These are phyloP conservation scores for Phytophthora tubulina DNA, from an alignment of 352 stramenopile species.

Conservation along the genomic window DNA sequence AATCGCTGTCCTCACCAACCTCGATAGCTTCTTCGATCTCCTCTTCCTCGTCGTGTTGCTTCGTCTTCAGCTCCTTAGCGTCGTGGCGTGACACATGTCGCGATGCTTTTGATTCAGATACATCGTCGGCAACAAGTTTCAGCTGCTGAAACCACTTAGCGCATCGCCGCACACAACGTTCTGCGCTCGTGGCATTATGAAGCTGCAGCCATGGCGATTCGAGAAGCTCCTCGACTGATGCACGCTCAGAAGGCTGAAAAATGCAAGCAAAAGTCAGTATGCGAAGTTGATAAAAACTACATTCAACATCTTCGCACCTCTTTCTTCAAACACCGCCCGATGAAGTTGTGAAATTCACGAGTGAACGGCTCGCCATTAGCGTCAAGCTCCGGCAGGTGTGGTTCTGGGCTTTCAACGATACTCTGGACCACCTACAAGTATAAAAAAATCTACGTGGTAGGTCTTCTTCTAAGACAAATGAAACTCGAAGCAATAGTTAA, in stretches of 20 bases:
- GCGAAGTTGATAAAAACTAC: neutral
- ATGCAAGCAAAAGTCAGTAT: constrained; percentile 1
- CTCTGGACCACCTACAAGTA: constrained; percentile 69
- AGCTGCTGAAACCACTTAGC: constrained; percentile 47
- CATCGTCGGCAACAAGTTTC: constrained; percentile 17
- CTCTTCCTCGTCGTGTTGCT: constrained; percentile 51
- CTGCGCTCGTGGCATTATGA: constrained; percentile 55
- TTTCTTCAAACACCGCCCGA: constrained; percentile 72
- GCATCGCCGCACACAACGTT: constrained; percentile 41
- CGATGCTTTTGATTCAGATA: constrained; percentile 20
- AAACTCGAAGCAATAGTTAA: neutral
- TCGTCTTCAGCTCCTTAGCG: constrained; percentile 26
- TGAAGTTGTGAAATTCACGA: constrained; percentile 63
- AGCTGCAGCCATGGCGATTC: constrained; percentile 61
- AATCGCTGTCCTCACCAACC: constrained; percentile 25
- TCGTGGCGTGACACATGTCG: neutral
- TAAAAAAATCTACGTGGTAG: neutral
- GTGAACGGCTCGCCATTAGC: constrained; percentile 48
- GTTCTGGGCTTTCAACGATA: constrained; percentile 72
- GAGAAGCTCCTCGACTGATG: constrained; percentile 67
- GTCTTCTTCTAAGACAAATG: neutral
- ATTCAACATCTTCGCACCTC: constrained; percentile 43
- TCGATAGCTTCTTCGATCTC: constrained; percentile 66
- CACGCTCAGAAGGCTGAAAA: constrained; percentile 59
- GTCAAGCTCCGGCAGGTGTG: constrained; percentile 48